Evolutionary conservation across 495 filamentous ascomycete species (phyloP).

Genomic region (Penicillium bialowiezense): DNA sequence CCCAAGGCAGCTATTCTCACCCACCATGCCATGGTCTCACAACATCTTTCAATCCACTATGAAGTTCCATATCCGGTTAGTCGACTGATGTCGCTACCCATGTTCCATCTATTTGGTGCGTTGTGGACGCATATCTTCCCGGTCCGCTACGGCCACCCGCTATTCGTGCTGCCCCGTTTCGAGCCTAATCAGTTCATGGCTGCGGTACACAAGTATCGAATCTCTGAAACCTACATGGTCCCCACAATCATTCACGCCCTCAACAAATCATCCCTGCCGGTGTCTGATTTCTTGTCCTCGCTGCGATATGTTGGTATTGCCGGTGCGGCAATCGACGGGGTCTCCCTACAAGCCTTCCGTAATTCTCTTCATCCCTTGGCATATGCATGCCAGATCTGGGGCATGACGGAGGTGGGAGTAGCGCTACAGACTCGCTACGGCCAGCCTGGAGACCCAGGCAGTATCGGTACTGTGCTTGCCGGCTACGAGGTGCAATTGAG

Average conservation of each 20-base stretch:
- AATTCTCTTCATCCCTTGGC: constrained; percentile 40
- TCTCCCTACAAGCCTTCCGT: constrained; percentile 38
- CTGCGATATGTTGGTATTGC: constrained; percentile 50
- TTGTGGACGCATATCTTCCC: constrained; percentile 52
- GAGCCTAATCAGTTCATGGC: constrained; percentile 53
- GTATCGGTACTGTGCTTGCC: constrained; percentile 72
- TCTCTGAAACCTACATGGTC: constrained; percentile 61
- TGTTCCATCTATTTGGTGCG: constrained; percentile 63
- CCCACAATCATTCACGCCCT: constrained; percentile 58
- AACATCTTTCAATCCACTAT: constrained; percentile 49
- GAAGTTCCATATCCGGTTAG: constrained; percentile 45
- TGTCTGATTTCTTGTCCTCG: constrained; percentile 45
- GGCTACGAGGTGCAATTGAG: constrained; percentile 57
- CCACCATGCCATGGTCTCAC: constrained; percentile 51
- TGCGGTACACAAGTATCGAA: constrained; percentile 53
- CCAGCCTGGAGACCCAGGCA: constrained; percentile 32
- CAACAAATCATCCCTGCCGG: constrained; percentile 38
- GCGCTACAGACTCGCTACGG: constrained; percentile 51
- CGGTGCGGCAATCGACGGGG: constrained; percentile 45
- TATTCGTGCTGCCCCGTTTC: constrained; percentile 61
- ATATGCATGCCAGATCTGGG: constrained; percentile 32
- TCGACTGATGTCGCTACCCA: constrained; percentile 57
- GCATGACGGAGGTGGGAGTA: constrained; percentile 51
- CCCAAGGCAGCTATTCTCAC: constrained; percentile 56
- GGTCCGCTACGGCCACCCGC: constrained; percentile 52